phyloP scores from a whole-genome alignment of 768 basidiomycete species.

The Phylloporus rhodoxanthus region DNA sequence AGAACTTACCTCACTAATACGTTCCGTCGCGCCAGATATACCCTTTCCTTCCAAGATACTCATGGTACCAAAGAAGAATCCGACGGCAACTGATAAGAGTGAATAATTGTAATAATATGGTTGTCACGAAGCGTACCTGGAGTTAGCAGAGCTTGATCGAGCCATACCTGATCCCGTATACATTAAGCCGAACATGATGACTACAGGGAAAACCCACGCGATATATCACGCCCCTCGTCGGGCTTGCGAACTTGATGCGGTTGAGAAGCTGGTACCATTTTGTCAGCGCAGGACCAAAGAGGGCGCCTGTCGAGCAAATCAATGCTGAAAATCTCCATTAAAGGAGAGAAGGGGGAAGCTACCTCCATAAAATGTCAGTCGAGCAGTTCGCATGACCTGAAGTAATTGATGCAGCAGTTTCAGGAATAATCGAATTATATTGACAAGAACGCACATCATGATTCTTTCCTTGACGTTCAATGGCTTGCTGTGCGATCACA shows the following conservation, averaged over 20 bases:
- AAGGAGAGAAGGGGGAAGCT: neutral
- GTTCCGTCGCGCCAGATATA: slow-evolving; percentile 43
- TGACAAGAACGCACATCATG: slow-evolving; percentile 60
- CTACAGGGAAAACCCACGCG: slow-evolving; percentile 39
- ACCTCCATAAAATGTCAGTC: slow-evolving; percentile 74
- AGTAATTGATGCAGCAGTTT: neutral
- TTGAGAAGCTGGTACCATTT: slow-evolving; percentile 77
- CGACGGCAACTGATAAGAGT: slow-evolving; percentile 35
- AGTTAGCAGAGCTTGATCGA: slow-evolving; percentile 76
- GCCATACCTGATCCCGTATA: slow-evolving; percentile 49
- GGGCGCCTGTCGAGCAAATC: slow-evolving; percentile 36
- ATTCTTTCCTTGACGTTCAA: slow-evolving; percentile 63
- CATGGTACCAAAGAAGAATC: slow-evolving; percentile 69
- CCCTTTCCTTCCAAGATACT: slow-evolving; percentile 73
- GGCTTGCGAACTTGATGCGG: slow-evolving; percentile 59
- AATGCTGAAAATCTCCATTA: neutral
- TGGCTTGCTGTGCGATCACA: slow-evolving; percentile 78
- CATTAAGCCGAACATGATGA: neutral
- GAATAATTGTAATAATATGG: slow-evolving; percentile 8
- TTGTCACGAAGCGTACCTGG: slow-evolving; percentile 40
- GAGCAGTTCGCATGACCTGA: slow-evolving; percentile 55
- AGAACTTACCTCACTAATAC: slow-evolving; percentile 34
- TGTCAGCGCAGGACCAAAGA: slow-evolving; percentile 80
- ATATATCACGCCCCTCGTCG: slow-evolving; percentile 53
- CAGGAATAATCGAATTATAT: neutral